phyloP scores from a whole-genome alignment of 331 rosid genomes.

The Malus hybrid region DNA sequence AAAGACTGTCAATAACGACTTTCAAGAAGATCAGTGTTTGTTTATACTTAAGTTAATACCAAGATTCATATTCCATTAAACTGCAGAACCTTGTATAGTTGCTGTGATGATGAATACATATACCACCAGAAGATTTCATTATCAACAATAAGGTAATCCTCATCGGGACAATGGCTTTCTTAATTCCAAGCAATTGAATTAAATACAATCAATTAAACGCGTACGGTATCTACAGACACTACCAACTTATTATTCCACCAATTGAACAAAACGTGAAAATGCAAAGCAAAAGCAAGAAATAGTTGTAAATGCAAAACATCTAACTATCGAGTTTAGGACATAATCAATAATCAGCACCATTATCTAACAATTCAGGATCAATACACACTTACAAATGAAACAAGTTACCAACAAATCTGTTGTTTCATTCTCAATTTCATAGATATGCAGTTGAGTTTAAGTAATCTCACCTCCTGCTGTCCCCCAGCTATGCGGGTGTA shows the following conservation, averaged over 20 bases:
- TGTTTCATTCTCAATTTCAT: not conserved
- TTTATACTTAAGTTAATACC: not conserved
- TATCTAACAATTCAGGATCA: not conserved
- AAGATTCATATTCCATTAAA: not conserved
- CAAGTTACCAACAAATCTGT: not conserved
- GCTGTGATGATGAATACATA: not conserved
- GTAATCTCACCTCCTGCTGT: slow-evolving; percentile 84
- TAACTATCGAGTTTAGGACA: not conserved
- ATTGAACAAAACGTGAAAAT: too few species aligned
- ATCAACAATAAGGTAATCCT: not conserved
- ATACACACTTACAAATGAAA: too few species aligned
- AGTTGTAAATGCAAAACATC: not conserved
- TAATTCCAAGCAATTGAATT: too few species aligned
- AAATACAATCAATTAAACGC: too few species aligned
- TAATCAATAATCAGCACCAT: not conserved
- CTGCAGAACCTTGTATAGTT: not conserved
- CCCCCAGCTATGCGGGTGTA: slow-evolving; percentile 92
- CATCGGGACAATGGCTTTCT: not conserved
- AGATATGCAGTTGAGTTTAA: not conserved
- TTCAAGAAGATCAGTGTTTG: not conserved
- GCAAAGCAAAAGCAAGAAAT: too few species aligned
- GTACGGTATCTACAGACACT: too few species aligned
- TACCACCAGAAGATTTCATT: not conserved
- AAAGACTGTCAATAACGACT: not conserved
- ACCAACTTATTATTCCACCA: too few species aligned